A percentile compares a stretch with the other conserved stretches of the same genome.
Conservation (phyloP, 208 protist species). For the Acanthamoeba sp. region DNA sequence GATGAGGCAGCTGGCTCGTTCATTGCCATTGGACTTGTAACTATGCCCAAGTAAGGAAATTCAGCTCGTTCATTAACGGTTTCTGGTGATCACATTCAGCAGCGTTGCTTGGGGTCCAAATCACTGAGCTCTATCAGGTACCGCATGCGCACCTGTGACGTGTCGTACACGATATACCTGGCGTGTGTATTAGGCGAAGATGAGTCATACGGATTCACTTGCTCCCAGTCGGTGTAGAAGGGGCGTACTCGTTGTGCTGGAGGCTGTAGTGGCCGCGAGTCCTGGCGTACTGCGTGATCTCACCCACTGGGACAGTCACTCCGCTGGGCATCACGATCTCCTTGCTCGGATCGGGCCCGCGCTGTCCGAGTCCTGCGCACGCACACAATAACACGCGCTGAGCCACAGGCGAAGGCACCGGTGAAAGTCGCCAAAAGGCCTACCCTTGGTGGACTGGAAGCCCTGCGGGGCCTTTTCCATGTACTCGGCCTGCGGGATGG, state of each 20-base stretch:
- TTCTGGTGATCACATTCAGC: too few species aligned
- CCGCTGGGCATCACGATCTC: constrained; percentile 32
- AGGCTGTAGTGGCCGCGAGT: background rate
- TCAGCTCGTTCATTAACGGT: too few species aligned
- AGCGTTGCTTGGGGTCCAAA: too few species aligned
- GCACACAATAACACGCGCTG: background rate
- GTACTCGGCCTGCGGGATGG: constrained; percentile 73
- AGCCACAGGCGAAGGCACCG: background rate
- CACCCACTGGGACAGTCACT: constrained; percentile 15
- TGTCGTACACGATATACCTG: constrained; percentile 47
- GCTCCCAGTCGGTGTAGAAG: background rate
- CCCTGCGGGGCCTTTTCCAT: constrained; percentile 52
- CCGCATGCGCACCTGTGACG: constrained; percentile 35
- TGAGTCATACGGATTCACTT: background rate
- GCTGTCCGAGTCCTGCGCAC: background rate
- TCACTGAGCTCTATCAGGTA: constrained; percentile 33
- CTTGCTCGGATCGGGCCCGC: constrained; percentile 51
- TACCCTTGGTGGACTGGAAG: constrained; percentile 71
- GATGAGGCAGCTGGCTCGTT: too few species aligned
- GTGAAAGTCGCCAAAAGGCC: background rate
- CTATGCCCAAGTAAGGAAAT: too few species aligned
- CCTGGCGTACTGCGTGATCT: background rate
- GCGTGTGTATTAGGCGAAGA: background rate
- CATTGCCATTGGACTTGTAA: too few species aligned
- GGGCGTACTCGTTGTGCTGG: constrained; percentile 6